Conservation (phyloP, 2,329 filamentous ascomycete species). For the Plectosphaerella plurivora region DNA sequence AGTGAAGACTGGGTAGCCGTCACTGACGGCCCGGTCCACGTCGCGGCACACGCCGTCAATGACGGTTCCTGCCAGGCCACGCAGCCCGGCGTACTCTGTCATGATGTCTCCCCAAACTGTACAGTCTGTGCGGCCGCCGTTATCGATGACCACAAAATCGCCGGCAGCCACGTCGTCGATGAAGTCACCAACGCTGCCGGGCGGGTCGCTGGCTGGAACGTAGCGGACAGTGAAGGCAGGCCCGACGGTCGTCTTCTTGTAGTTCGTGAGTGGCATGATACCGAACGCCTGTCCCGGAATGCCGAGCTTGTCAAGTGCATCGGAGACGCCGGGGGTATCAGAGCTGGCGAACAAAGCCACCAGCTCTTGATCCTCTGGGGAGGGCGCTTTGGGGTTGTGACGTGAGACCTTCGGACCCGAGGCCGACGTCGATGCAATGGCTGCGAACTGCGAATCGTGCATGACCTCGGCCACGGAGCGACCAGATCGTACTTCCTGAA, state of each 20-base stretch:
- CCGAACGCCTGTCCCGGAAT: conserved; percentile 12
- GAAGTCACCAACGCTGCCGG: conserved; percentile 22
- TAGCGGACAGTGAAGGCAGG: conserved; percentile 27
- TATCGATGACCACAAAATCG: conserved; percentile 26
- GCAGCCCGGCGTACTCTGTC: conserved; percentile 25
- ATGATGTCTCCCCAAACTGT: conserved; percentile 30
- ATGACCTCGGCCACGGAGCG: conserved; percentile 9
- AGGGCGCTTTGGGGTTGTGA: background rate
- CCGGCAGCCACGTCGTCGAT: conserved; percentile 24
- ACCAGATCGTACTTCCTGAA: conserved; percentile 7
- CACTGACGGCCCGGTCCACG: conserved; percentile 20
- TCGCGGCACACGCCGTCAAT: conserved; percentile 27
- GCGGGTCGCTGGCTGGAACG: conserved; percentile 12
- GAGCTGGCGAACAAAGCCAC: conserved; percentile 8
- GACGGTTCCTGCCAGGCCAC: conserved; percentile 23
- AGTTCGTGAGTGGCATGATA: conserved; percentile 17
- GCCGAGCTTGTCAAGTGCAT: conserved; percentile 12
- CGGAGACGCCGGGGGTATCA: conserved; percentile 11
- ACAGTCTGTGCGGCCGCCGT: conserved; percentile 25
- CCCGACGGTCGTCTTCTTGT: conserved; percentile 21
- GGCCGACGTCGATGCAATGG: background rate
- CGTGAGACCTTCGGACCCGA: background rate
- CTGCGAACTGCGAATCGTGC: conserved; percentile 9
- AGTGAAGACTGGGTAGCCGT: conserved; percentile 23
- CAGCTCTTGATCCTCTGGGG: conserved; percentile 8